Evolutionary conservation across 2,329 filamentous ascomycete genomes (phyloP), one percentile per base, ranked within the genome.

Genomic region (Fusarium siculi): DNA sequence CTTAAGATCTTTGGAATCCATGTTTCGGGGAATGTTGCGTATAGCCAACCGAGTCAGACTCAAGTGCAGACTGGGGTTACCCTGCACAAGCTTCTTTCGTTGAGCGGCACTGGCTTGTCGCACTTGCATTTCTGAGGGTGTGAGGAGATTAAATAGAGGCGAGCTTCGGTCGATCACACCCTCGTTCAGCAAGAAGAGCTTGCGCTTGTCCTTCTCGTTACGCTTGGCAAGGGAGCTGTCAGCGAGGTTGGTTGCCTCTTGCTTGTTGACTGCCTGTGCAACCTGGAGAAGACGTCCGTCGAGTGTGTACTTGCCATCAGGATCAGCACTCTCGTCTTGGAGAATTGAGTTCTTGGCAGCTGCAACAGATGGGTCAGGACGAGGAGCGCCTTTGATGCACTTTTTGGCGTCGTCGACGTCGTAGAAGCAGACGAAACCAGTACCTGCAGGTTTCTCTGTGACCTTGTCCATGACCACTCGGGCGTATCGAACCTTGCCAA

Each of bases 381-480:
- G 89, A 1, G 96, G 96, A 4, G 95, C 93, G 19, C 86, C 87
- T 73, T 91, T 92, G 70, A 98, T 85, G 80, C 96, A 98, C 25
- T 86, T 82, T 79, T 92, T 90, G 73, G 92, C 93, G 79, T 97
- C 94, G 25, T 92, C 89, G 42, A 87, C 84, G 55, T 92, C 91
- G 83, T 92, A 92, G 84, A 99, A 99, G 84, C 94, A 97, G 36
- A 98, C 96, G 78, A 99, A 99, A 8, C 93, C 96, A 37, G 96
- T 98, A 32, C 96, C 96, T 53, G 93, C 94, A 4, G 96, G 94
- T 57, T 94, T 92, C 75, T 95, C 95, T 0, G 94, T 97, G 30
- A 91, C 90, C 52, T 88, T 92, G 80, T 99, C 96, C 80, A 97
- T 89, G 42, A 99, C 97, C 15, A 98, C 92, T 73, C 97, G 90